Evolutionary conservation across 495 filamentous ascomycete species (phyloP).

Genomic region (Opeltia flavorubescens): DNA sequence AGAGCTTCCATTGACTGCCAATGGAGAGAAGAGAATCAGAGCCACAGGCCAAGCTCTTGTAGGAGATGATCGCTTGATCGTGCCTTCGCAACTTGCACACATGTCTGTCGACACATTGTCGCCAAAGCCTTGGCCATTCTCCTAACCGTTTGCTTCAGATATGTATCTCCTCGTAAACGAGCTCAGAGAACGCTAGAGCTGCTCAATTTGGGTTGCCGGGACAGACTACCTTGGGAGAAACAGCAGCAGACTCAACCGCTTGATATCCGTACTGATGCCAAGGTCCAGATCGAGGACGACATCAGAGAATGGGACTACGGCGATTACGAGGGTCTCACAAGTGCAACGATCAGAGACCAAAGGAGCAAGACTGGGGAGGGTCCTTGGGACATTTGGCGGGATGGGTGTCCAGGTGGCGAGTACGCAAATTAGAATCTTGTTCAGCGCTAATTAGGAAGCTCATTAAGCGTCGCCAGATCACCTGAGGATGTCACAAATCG

Average conservation of each 20-base stretch:
- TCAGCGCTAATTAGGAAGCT: neutral
- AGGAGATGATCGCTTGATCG: conserved; percentile 73
- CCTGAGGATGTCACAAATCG: conserved; percentile 52
- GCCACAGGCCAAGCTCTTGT: conserved; percentile 75
- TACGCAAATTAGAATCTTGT: conserved; percentile 19
- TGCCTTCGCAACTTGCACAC: conserved; percentile 65
- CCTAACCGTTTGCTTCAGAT: conserved; percentile 28
- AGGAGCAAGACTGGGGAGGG: conserved; percentile 31
- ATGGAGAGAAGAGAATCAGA: conserved; percentile 71
- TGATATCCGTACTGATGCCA: conserved; percentile 34
- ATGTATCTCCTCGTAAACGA: conserved; percentile 75
- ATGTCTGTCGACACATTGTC: conserved; percentile 31
- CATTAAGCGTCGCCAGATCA: conserved; percentile 25
- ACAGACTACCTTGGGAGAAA: conserved; percentile 39
- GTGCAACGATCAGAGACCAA: conserved; percentile 47
- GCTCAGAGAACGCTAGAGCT: conserved; percentile 81
- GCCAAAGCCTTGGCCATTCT: neutral
- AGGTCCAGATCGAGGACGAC: conserved; percentile 56
- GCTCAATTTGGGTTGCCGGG: conserved; percentile 44
- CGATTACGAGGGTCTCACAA: conserved; percentile 83
- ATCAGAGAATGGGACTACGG: conserved; percentile 96
- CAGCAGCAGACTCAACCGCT: conserved; percentile 22
- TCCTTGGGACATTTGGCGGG: conserved; percentile 22
- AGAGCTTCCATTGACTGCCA: conserved; percentile 73
- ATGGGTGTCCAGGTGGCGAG: conserved; percentile 43